Evolutionary conservation across 176 grass and related monocot species (phyloP).

Genomic region (Miscanthus lutarioriparius): DNA sequence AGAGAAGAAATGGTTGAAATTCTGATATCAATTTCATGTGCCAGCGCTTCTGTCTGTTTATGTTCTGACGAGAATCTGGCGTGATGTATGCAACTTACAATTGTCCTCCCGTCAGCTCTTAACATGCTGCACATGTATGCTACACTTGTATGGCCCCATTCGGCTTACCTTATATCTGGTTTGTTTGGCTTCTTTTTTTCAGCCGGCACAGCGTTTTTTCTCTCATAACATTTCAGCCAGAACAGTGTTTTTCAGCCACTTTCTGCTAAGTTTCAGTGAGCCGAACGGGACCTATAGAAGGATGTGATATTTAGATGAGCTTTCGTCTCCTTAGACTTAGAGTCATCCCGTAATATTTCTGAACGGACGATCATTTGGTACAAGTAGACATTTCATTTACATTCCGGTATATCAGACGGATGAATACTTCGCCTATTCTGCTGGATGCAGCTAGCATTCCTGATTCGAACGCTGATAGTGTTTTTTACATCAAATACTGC

Average conservation of each 20-base stretch:
- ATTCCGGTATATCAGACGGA: neutral
- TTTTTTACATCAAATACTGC: neutral
- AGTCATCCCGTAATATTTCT: neutral
- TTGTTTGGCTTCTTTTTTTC: no score
- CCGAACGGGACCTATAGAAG: no score
- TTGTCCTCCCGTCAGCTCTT: neutral
- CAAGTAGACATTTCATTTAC: neutral
- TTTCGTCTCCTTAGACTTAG: neutral
- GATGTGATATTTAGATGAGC: neutral
- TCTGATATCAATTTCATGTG: conserved; percentile 45
- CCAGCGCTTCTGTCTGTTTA: neutral
- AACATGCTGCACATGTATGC: no score
- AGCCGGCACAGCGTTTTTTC: no score
- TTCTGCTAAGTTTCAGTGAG: no score
- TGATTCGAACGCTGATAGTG: neutral
- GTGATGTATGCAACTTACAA: neutral
- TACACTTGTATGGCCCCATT: no score
- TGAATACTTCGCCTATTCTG: neutral
- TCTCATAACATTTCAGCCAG: no score
- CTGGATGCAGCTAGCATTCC: neutral
- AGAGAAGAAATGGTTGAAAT: conserved; percentile 97
- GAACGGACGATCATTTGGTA: neutral
- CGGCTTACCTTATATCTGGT: no score
- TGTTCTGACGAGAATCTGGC: neutral
- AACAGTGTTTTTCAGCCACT: no score